Evolutionary conservation across 2,329 filamentous ascomycete species (phyloP), one percentile per base, ranked within the genome.

Genomic region (Fusarium sp.): DNA sequence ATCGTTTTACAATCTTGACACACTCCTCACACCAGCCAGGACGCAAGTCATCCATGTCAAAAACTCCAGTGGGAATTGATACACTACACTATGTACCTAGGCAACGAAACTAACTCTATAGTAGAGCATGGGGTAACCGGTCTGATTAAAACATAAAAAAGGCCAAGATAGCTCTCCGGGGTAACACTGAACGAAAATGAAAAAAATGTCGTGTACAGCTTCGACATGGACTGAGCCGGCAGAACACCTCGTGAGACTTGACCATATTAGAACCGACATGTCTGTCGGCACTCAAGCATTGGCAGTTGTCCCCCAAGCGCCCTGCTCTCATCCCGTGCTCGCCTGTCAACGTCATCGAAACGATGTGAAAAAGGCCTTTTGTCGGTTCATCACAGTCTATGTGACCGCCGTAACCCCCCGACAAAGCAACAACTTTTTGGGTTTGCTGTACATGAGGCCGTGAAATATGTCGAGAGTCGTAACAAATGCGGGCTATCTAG

Each of bases 61-160:
- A 75, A 75, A 73, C 67, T 77, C 62, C 73, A 75, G 67, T 64
- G 62, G 62, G 64, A 77, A 71, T 74, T 60, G 71, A 74, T 75
- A 74, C 64, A 74, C 72, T 75, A 74, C 64, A 73, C 72, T 74
- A 76, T 68, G 65, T 74, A 53, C 46, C 46, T 53, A 76, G 66
- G 62, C 72, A 74, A 77, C 73, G 70, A 78, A 79, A 77, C 71
- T 78, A 80, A 78, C 72, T 77, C 74, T 78, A 75, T 77, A 78
- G 76, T 77, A 73, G 76, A 79, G 75, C 70, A 70, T 72, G 79
- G 79, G 78, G 75, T 79, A 79, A 78, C 77, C 79, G 78, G 73
- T 79, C 77, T 78, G 77, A 83, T 83, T 83, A 81, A 83, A 81
- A 77, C 78, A 75, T 83, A 79, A 79, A 81, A 80, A 81, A 79